A percentile compares a stretch with the other conserved stretches of the same genome.
Conservation (phyloP, 768 basidiomycete species). For the Boletus subparvulus region DNA sequence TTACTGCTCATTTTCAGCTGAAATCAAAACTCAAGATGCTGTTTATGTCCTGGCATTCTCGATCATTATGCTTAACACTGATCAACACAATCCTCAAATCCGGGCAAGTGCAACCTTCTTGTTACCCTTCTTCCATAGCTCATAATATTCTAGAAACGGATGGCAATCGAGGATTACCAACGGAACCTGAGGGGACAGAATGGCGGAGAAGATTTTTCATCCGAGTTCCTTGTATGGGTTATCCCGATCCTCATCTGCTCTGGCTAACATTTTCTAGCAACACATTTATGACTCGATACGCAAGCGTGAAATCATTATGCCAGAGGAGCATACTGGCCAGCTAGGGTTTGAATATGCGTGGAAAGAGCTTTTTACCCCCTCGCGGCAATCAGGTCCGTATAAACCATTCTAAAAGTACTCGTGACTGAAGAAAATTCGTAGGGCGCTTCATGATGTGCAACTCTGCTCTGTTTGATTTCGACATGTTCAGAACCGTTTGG, state of each 20-base stretch:
- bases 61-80: conserved; percentile 98
- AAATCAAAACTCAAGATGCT: conserved; percentile 88
- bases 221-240: conserved; percentile 74
- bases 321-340: conserved; percentile 95
- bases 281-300: conserved; percentile 92
- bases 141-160: conserved; percentile 68
- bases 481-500: conserved; percentile 96
- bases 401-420: conserved; percentile 3
- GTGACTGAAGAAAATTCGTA: conserved; percentile 47
- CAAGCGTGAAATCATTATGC: conserved; percentile 93
- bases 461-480: conserved; percentile 75
- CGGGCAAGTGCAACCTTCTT: conserved; percentile 50
- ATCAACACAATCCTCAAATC: conserved; percentile 92
- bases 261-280: conserved; percentile 49
- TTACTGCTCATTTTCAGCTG: conserved; percentile 46
- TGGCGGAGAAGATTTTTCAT: conserved; percentile 75
- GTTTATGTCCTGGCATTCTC: conserved; percentile 94
- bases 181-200: conserved; percentile 93
- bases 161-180: conserved; percentile 94
- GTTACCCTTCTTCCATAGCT: not conserved
- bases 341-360: conserved; percentile 98
- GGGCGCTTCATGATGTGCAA: conserved; percentile 65
- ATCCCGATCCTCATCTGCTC: not conserved
- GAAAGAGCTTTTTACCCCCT: conserved; percentile 88
- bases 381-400: conserved; percentile 70